Conservation (phyloP, 2,329 filamentous ascomycete species). For the Chalaropsis thielavioides region DNA sequence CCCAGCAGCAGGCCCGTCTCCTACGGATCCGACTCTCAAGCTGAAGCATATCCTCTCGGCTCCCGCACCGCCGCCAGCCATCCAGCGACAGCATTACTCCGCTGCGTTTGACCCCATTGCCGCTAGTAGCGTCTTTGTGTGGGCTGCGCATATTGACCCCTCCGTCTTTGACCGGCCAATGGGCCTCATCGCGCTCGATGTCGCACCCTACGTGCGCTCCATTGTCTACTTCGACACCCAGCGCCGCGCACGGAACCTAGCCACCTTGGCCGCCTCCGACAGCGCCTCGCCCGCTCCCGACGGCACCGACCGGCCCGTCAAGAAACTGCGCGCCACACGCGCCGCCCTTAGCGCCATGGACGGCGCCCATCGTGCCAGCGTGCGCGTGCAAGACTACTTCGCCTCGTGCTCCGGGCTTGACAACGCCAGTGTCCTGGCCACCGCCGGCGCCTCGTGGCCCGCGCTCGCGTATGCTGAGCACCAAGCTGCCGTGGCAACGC, state of each 20-base stretch:
- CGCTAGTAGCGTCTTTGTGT: constrained; percentile 23
- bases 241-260: constrained; percentile 43
- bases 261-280: constrained; percentile 46
- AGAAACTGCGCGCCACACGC: constrained; percentile 53
- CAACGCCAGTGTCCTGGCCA: not conserved
- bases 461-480: not conserved
- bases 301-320: constrained; percentile 36
- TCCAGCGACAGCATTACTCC: constrained; percentile 22
- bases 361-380: constrained; percentile 35
- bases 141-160: constrained; percentile 34
- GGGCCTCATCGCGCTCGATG: constrained; percentile 52
- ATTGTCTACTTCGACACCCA: constrained; percentile 66
- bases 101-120: constrained; percentile 47
- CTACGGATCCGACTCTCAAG: constrained; percentile 21
- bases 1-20: not conserved
- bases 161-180: constrained; percentile 66
- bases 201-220: constrained; percentile 78
- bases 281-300: constrained; percentile 43
- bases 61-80: not conserved
- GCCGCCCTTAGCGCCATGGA: constrained; percentile 65
- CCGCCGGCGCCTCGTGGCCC: not conserved
- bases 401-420: not conserved
- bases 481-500: not conserved
- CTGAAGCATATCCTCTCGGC: constrained; percentile 23
- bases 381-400: constrained; percentile 7